Percentiles rank a stretch among this genome's conserved stretches.
Conservation (phyloP, 805 yeast genomes). For the Hanseniaspora clermontiae region DNA sequence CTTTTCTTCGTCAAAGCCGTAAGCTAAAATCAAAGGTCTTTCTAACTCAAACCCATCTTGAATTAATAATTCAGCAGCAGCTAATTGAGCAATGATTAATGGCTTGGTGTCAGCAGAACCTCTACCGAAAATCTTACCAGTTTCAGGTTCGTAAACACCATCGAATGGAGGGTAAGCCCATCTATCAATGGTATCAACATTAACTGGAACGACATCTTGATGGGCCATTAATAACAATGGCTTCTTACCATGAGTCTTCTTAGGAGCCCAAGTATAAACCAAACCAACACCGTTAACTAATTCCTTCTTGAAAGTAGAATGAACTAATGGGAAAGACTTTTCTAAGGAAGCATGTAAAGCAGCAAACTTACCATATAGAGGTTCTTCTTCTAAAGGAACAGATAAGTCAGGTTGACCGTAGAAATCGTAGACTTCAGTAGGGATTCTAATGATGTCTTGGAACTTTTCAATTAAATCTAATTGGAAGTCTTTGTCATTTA, state of each 20-base stretch:
- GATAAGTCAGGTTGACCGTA: conserved; percentile 17
- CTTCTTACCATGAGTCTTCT: conserved; percentile 38
- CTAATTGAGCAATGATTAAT: conserved; percentile 48
- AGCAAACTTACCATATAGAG: conserved; percentile 22
- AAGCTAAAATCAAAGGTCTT: conserved; percentile 46
- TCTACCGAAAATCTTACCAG: conserved; percentile 54
- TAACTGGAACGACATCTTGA: conserved; percentile 72
- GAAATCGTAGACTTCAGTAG: conserved; percentile 48
- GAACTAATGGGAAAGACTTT: conserved; percentile 42
- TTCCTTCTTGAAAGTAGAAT: conserved; percentile 37
- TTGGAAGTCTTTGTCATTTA: conserved; percentile 10
- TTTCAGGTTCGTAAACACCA: conserved; percentile 46
- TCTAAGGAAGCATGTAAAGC: conserved; percentile 43
- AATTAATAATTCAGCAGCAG: conserved; percentile 43
- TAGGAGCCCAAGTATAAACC: conserved; percentile 46
- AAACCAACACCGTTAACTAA: conserved; percentile 52
- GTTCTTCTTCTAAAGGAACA: conserved; percentile 13
- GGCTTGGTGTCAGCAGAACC: conserved; percentile 67
- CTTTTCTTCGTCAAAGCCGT: conserved; percentile 66
- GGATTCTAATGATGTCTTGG: conserved; percentile 44
- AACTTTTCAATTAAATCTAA: conserved; percentile 24
- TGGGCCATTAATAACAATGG: conserved; percentile 66
- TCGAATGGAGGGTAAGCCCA: conserved; percentile 60
- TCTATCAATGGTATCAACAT: conserved; percentile 37
- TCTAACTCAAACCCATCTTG: conserved; percentile 10